Evolutionary conservation across 306 rosid genomes (phyloP).

Genomic region (Mucuna pruriens): DNA sequence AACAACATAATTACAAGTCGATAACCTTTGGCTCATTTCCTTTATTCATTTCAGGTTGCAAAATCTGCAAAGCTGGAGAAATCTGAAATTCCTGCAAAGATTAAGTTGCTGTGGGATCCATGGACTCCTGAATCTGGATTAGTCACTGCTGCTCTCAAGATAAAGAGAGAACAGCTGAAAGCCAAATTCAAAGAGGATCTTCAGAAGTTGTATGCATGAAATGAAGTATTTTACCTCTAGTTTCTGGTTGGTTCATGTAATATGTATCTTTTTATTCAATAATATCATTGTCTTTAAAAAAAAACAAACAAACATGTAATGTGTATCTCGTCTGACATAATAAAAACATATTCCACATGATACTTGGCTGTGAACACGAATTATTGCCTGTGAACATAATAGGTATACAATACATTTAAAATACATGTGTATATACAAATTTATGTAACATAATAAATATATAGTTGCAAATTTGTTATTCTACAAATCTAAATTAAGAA

Average conservation of each 20-base stretch:
- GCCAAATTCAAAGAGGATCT: conserved; percentile 77
- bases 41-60: conserved; percentile 56
- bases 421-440: too few species aligned
- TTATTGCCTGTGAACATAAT: too few species aligned
- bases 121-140: conserved; percentile 95
- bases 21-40: neutral
- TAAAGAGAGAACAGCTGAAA: conserved; percentile 87
- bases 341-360: neutral
- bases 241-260: neutral
- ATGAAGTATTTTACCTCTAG: conserved; percentile 44
- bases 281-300: neutral
- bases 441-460: too few species aligned
- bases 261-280: neutral
- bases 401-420: too few species aligned
- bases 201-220: conserved; percentile 67
- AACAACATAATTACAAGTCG: neutral
- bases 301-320: neutral
- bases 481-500: too few species aligned
- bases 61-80: conserved; percentile 74
- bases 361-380: neutral
- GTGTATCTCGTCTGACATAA: neutral
- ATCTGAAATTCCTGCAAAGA: conserved; percentile 80
- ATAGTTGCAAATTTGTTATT: too few species aligned
- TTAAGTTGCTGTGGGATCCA: conserved; percentile 68
- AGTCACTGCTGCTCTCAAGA: conserved; percentile 93